Percentiles rank a stretch among this genome's conserved stretches.
These are phyloP conservation scores for Debaryomyces hansenii DNA, from an alignment of 805 yeast genomes.

Conservation along the genomic window DNA sequence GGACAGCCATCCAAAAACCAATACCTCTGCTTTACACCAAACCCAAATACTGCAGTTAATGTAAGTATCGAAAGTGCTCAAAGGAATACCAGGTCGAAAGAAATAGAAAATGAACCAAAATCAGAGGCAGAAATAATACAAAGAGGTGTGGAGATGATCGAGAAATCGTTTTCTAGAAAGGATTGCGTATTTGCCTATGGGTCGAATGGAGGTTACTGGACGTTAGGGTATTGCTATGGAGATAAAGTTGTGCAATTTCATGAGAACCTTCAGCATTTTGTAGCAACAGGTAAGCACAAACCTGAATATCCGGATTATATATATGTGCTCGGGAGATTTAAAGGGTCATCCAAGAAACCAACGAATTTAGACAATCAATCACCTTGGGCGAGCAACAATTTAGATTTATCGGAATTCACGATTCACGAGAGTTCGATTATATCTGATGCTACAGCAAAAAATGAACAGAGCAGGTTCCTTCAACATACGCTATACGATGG, in stretches of 20 bases:
- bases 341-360: constrained; percentile 14
- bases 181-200: constrained; percentile 24
- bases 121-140: constrained; percentile 12
- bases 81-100: not conserved
- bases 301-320: constrained; percentile 31
- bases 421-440: constrained; percentile 29
- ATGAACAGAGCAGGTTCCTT: constrained; percentile 23
- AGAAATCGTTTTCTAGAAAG: constrained; percentile 16
- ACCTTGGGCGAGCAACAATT: constrained; percentile 12
- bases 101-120: not conserved
- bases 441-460: constrained; percentile 15
- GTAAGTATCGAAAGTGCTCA: not conserved
- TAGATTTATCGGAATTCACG: constrained; percentile 23
- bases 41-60: not conserved
- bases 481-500: constrained; percentile 47
- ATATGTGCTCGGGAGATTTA: constrained; percentile 36
- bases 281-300: constrained; percentile 27
- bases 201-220: constrained; percentile 50
- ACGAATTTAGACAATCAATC: constrained; percentile 22
- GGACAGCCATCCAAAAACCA: constrained; percentile 4
- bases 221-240: constrained; percentile 51
- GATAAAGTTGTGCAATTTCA: constrained; percentile 52
- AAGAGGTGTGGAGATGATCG: constrained; percentile 15
- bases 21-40: constrained; percentile 24
- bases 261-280: constrained; percentile 22